These are phyloP conservation scores for Trypanosoma congolense DNA, from an alignment of 208 protist genomes.

Conservation along the genomic window DNA sequence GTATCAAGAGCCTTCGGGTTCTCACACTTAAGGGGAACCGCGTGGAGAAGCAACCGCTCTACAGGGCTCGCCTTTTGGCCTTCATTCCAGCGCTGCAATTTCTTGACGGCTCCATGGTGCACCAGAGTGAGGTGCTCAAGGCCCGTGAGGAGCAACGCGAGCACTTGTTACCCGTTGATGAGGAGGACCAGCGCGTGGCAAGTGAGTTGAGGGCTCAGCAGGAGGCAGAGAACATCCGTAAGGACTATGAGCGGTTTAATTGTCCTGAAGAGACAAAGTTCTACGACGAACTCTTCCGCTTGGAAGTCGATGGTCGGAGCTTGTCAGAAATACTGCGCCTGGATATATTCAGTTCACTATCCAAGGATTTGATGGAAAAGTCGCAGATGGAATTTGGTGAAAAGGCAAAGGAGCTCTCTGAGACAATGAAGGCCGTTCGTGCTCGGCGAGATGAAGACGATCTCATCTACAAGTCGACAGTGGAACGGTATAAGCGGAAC, in stretches of 20 bases:
- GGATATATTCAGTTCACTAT: constrained; percentile 45
- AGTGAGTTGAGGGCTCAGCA: constrained; percentile 27
- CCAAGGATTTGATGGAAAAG: constrained; percentile 69
- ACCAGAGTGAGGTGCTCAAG: constrained; percentile 33
- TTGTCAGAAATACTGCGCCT: constrained; percentile 51
- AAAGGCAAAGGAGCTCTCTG: constrained; percentile 70
- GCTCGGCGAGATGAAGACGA: constrained; percentile 60
- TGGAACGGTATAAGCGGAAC: constrained; percentile 30
- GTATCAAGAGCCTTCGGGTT: constrained; percentile 54
- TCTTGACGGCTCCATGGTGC: constrained; percentile 54
- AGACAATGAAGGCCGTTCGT: constrained; percentile 69
- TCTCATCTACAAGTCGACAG: constrained; percentile 31
- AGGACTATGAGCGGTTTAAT: constrained; percentile 71
- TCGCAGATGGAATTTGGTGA: constrained; percentile 80
- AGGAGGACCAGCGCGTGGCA: constrained; percentile 59
- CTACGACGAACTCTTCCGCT: constrained; percentile 66
- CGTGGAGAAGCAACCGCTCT: constrained; percentile 50
- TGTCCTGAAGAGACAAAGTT: constrained; percentile 75
- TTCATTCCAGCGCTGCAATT: constrained; percentile 71
- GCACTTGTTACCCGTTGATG: constrained; percentile 74
- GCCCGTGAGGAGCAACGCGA: constrained; percentile 77
- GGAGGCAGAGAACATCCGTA: constrained; percentile 35
- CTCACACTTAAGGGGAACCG: constrained; percentile 82
- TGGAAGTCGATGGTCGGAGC: constrained; percentile 53
- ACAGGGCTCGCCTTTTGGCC: constrained; percentile 57